Base-by-base conservation (phyloP, 2,329 filamentous ascomycete species). In the Teratosphaeria viscida region DNA sequence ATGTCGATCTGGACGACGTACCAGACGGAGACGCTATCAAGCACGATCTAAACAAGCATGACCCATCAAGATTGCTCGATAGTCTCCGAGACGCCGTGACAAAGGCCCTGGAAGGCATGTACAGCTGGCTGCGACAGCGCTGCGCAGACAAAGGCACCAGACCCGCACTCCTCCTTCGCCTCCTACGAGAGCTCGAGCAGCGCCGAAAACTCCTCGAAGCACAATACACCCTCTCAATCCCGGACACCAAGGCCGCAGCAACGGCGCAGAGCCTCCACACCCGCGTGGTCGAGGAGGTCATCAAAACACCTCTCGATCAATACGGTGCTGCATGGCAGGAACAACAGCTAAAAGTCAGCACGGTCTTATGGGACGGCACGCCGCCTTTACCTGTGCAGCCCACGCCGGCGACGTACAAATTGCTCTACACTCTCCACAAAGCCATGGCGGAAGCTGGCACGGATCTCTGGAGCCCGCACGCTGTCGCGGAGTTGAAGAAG, bases 401-500 rank as follows among this genome's bases (percentile, higher is more conserved):
- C 0, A 92, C 90, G 0, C 85, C 89, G 0, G 79, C 81, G 23
- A 78, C 85, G 0, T 95, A 95, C 69, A 82, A 81, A 61, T 85
- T 95, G 58, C 69, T 96, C 55, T 83, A 84, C 27, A 79, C 79
- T 53, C 70, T 95, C 32, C 82, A 83, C 4, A 75, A 77, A 54
- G 77, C 80, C 5, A 95, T 96, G 90, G 81, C 81, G 3, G 77
- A 80, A 12, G 77, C 82, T 2, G 92, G 92, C 0, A 78, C 82
- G 54, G 92, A 96, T 71, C 73, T 96, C 2, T 97, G 92, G 92
- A 91, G 86, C 57, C 80, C 83, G 2, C 78, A 79, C 2, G 88
- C 89, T 0, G 82, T 92, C 1, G 66, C 67, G 0, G 76, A 77
- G 0, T 68, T 95, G 63, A 94, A 90, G 73, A 70, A 67, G n/a